Evolutionary conservation across 2,329 filamentous ascomycete species (phyloP), one percentile per base, ranked within the genome.

Genomic region (Furcasterigmium sp.): DNA sequence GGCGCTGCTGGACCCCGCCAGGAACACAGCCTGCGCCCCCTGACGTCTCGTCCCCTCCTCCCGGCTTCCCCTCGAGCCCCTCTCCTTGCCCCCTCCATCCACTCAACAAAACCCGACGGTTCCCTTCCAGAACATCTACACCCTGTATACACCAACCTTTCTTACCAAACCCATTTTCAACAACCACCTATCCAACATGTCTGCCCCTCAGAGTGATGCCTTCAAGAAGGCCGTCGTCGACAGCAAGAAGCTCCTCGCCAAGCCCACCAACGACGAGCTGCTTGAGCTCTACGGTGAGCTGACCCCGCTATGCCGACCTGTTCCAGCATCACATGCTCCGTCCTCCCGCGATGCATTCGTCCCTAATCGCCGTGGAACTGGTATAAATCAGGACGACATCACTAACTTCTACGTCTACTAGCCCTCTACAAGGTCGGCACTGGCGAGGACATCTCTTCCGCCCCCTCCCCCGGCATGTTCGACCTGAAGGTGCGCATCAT

Each of bases 181-280:
- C 15, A 42, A 47, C 25, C 44, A 39, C 46, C 37, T 46, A 36
- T 46, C 46, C 56, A 65, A 45, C 51, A 74, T 74, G 70, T 61
- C 64, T 56, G 46, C 57, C 51, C 44, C 61, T 42, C 63, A 64
- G 54, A 67, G 57, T 54, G 59, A 62, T 42, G 70, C 66, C 46
- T 82, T 81, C 69, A 55, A 77, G 52, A 70, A 67, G 62, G 82
- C 82, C 49, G 70, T 75, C 55, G 60, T 58, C 51, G 82, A 86
- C 66, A 80, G 76, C 67, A 80, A 79, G 67, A 83, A 85, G 75
- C 73, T 87, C 51, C 78, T 76, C 53, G 62, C 69, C 52, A 84
- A 83, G 75, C 83, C 83, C 42, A 61, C 52, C 58, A 77, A 80
- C 66, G 72, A 80, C 17, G 78, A 87, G 51, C 72, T 86, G 38